phyloP scores from a whole-genome alignment of 208 protist genomes.

The Trypanosomatidae sp. region DNA sequence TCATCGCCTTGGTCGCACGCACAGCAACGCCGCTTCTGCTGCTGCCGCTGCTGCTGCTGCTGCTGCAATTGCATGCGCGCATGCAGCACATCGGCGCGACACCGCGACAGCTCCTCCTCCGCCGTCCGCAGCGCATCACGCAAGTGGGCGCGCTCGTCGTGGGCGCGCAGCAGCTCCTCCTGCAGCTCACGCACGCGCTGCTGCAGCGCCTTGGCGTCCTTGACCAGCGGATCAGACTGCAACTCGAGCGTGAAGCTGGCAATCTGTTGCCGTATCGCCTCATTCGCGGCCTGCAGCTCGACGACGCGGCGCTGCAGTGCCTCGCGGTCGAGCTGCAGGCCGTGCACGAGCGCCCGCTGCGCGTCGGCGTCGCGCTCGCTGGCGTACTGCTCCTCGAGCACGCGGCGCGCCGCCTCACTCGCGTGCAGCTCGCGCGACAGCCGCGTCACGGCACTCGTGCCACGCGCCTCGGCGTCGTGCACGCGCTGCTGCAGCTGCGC shows the following conservation, averaged over 20 bases:
- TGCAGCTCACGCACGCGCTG: constrained; percentile 41
- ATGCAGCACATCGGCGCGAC: constrained; percentile 58
- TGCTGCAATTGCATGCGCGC: constrained; percentile 14
- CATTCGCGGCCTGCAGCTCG: constrained; percentile 71
- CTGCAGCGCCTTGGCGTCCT: constrained; percentile 60
- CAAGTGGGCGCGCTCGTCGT: constrained; percentile 23
- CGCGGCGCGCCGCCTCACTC: constrained; percentile 66
- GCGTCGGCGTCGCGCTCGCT: constrained; percentile 28
- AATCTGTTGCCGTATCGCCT: constrained; percentile 63
- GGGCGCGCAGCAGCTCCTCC: constrained; percentile 30
- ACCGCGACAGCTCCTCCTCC: constrained; percentile 56
- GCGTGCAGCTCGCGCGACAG: constrained; percentile 79
- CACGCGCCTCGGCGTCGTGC: too few species aligned
- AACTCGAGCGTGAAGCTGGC: constrained; percentile 77
- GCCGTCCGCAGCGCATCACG: constrained; percentile 34
- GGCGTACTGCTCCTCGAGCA: constrained; percentile 61
- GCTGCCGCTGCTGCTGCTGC: constrained; percentile 2
- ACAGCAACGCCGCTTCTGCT: neutral
- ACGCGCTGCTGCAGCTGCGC: too few species aligned
- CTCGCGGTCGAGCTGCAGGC: constrained; percentile 54
- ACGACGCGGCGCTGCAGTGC: constrained; percentile 42
- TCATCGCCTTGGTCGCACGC: too few species aligned
- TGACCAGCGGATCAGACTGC: constrained; percentile 71
- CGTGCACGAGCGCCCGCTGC: constrained; percentile 18
- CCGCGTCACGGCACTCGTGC: too few species aligned